Conservation (phyloP, 2,329 filamentous ascomycete genomes). For the Fusarium austroafricanum region DNA sequence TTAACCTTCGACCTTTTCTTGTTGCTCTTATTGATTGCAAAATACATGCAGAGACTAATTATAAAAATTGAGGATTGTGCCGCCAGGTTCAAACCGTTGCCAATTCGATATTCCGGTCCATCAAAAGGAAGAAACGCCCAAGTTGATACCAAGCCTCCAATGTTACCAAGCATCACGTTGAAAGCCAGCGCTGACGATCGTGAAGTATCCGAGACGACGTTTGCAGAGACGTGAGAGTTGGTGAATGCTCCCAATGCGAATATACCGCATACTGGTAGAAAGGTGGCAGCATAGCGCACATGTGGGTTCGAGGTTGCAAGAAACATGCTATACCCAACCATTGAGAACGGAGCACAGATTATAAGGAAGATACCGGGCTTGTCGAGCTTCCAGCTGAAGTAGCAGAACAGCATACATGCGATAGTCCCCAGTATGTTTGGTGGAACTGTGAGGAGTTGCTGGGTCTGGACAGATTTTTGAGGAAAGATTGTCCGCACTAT, state of each 20-base stretch:
- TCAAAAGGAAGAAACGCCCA: conserved; percentile 2
- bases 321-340: conserved; percentile 3
- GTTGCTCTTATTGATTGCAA: neutral
- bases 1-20: neutral
- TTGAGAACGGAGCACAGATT: neutral
- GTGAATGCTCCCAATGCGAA: neutral
- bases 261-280: conserved; percentile 1
- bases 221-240: neutral
- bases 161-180: conserved; percentile 3
- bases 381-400: neutral
- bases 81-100: neutral
- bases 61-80: neutral
- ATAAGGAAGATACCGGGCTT: conserved; percentile 1
- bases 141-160: conserved; percentile 1
- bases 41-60: neutral
- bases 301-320: neutral
- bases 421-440: neutral
- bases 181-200: neutral
- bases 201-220: neutral
- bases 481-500: conserved; percentile 1
- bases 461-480: neutral
- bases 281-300: neutral
- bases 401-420: neutral
- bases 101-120: neutral
- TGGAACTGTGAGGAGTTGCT: neutral